Conservation (phyloP, 164 flowering plant genomes). For the Taxillus chinensis region DNA sequence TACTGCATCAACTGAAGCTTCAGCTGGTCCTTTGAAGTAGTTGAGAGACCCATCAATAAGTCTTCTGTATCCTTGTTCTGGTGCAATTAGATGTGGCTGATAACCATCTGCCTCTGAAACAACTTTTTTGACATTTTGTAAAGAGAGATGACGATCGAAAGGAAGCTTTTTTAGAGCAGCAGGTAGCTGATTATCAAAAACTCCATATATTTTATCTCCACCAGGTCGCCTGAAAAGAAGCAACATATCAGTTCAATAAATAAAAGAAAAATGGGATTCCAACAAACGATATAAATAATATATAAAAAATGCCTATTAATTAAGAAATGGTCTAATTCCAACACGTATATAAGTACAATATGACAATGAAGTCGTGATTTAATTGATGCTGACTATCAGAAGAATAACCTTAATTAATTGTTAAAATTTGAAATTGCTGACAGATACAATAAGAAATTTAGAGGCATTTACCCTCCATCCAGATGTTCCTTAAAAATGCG, state of each 20-base stretch:
- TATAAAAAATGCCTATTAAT: too few species aligned
- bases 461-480: constrained; percentile 70
- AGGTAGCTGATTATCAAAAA: constrained; percentile 87
- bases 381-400: not conserved
- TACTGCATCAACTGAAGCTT: constrained; percentile 99
- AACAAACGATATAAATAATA: too few species aligned
- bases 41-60: constrained; percentile 90
- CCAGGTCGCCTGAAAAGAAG: constrained; percentile 65
- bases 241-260: too few species aligned
- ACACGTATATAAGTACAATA: too few species aligned
- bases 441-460: not conserved
- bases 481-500: constrained; percentile 79
- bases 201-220: constrained; percentile 74
- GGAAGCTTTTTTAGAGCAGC: constrained; percentile 87
- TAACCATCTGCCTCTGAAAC: constrained; percentile 95
- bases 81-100: constrained; percentile 95
- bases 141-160: constrained; percentile 79
- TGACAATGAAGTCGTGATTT: too few species aligned
- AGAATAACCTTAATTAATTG: not conserved
- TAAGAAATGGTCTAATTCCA: too few species aligned
- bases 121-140: constrained; percentile 65
- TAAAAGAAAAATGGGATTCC: not conserved
- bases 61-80: constrained; percentile 97
- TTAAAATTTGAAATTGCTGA: not conserved
- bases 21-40: constrained; percentile 97